These are phyloP conservation scores for Sisymbrium irio DNA, from an alignment of 345 rosid species.

Conservation along the genomic window DNA sequence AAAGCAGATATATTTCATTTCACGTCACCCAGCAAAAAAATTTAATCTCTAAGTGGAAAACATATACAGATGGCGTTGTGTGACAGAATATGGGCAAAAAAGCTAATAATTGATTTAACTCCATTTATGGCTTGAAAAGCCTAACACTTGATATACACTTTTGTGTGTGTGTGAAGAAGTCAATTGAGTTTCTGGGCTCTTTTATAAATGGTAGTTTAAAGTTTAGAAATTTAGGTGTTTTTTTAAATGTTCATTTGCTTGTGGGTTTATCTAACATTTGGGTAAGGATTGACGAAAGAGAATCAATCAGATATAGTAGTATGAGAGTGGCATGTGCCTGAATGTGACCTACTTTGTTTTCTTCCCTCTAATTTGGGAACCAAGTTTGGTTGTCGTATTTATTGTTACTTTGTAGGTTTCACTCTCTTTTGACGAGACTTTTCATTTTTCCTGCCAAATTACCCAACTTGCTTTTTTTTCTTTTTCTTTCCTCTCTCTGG, in stretches of 20 bases:
- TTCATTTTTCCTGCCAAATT: conserved; percentile 13
- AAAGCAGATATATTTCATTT: conserved; percentile 17
- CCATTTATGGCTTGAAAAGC: conserved; percentile 40
- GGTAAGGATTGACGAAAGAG: conserved; percentile 41
- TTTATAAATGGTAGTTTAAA: conserved; percentile 16
- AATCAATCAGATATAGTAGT: conserved; percentile 11
- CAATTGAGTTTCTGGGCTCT: conserved; percentile 15
- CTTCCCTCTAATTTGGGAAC: conserved; percentile 30
- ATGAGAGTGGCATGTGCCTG: conserved; percentile 57
- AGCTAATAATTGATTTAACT: conserved; percentile 37
- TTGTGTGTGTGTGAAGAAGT: conserved; percentile 25
- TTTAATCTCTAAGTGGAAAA: not conserved
- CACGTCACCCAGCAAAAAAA: conserved; percentile 7
- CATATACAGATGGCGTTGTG: conserved; percentile 5
- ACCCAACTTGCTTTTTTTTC: not conserved
- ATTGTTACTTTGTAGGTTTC: conserved; percentile 28
- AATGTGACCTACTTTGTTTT: conserved; percentile 46
- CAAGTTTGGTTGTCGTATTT: conserved; percentile 33
- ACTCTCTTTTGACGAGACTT: conserved; percentile 17
- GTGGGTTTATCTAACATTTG: conserved; percentile 31
- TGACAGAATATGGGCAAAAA: not conserved
- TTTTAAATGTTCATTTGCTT: not conserved
- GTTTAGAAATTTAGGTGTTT: conserved; percentile 22
- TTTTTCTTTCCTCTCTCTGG: not conserved
- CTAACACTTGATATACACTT: not conserved